Conservation (phyloP, 2,329 filamentous ascomycete genomes). For the Pyrenophora seminiperda region DNA sequence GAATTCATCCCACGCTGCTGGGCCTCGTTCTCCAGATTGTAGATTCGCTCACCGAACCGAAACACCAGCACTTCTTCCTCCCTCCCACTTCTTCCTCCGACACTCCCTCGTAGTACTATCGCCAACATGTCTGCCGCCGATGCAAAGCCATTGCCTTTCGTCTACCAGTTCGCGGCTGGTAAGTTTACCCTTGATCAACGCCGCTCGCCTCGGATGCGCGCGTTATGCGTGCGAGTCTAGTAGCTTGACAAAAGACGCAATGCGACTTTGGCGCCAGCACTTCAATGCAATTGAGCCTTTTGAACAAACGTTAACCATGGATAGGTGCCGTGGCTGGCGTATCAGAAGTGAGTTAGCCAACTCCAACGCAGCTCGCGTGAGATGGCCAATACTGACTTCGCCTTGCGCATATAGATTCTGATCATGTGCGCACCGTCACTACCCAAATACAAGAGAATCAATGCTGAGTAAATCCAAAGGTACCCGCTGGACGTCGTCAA, state of each 20-base stretch:
- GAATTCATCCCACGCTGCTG: slow-evolving; percentile 34
- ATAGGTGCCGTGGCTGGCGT: slow-evolving; percentile 92
- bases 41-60: slow-evolving; percentile 12
- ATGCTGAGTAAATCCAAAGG: slow-evolving; percentile 59
- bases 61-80: slow-evolving; percentile 22
- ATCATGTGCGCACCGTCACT: slow-evolving; percentile 66
- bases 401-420: slow-evolving; percentile 67
- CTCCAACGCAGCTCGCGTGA: slow-evolving; percentile 14
- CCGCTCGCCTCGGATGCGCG: slow-evolving; percentile 29
- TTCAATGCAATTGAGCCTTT: not conserved
- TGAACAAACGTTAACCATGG: slow-evolving; percentile 37
- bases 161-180: slow-evolving; percentile 95
- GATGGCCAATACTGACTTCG: slow-evolving; percentile 33
- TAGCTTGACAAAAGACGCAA: slow-evolving; percentile 5
- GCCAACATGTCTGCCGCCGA: slow-evolving; percentile 55
- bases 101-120: slow-evolving; percentile 16
- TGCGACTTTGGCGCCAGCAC: not conserved
- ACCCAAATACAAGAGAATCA: not conserved
- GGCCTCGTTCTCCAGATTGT: slow-evolving; percentile 37
- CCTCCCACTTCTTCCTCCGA: slow-evolving; percentile 9
- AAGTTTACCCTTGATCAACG: slow-evolving; percentile 47
- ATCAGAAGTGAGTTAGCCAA: slow-evolving; percentile 76
- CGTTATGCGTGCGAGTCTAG: slow-evolving; percentile 7
- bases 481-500: slow-evolving; percentile 99
- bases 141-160: slow-evolving; percentile 79